Base-by-base conservation (phyloP, 1,284 basidiomycete species). In the Salmacisia buchloeana region DNA sequence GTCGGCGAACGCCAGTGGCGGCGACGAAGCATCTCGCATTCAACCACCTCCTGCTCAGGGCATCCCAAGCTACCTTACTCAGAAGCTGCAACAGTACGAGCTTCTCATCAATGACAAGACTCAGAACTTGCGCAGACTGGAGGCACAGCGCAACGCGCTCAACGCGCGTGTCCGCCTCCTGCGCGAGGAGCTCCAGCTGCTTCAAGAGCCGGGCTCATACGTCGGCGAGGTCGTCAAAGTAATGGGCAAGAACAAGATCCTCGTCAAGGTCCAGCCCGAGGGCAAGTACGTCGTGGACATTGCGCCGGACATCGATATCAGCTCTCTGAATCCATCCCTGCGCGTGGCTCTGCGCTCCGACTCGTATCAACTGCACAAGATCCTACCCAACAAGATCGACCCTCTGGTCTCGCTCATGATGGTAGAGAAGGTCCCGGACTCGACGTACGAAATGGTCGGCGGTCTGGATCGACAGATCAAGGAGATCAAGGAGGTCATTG, bases 371-470 rank as follows among this genome's bases (percentile, higher is more conserved):
- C 69, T 79, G 9, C 77, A 79, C 71, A 78, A 77, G 59, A 75
- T 79, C 25, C 66, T 79, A 3, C 77, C 77, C 23, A 79, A 79
- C 70, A 79, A 79, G 71, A 69, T 79, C 41, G 77, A 79, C 65
- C 77, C 77, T 18, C 69, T 79, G 38, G 77, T 79, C 33, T 78
- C 76, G 36, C 71, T 79, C 56, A 79, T 98, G 96, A 97, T 97
- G 94, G 94, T 97, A n/a, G 94, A 98, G 83, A 98, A 98, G 82
- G 94, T 97, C 0, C 94, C 94, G 0, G 94, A 98, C 81, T 92
- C 90, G 80, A 98, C 94, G 38, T 98, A 98, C 82, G 94, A 98
- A 82, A 97, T 97, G 93, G 94, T 98, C 70, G 94, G 94, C 58
- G 94, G 94, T 78, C 86, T 98, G 66, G 94, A 98, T 84, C 92